phyloP scores from a whole-genome alignment of 306 rosid genomes.

The Cucurbita moschata region DNA sequence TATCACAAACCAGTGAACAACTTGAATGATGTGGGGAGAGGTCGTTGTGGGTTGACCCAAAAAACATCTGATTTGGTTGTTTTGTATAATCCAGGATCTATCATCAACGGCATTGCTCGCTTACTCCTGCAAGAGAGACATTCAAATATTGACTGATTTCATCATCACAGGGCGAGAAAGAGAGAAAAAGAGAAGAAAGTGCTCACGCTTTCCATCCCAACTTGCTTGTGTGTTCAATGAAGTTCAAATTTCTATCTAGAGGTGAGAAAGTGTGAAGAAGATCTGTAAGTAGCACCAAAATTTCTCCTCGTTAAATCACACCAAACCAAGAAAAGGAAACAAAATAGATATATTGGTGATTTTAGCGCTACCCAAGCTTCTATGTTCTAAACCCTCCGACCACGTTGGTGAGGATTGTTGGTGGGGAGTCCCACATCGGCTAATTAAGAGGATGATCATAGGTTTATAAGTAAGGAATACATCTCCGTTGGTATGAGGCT shows the following conservation, averaged over 20 bases:
- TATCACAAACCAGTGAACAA: constrained; percentile 70
- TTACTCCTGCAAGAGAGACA: constrained; percentile 38
- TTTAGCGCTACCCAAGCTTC: neutral
- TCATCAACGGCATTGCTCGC: constrained; percentile 75
- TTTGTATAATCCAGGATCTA: constrained; percentile 80
- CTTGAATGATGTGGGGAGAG: constrained; percentile 64
- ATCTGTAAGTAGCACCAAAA: constrained; percentile 35
- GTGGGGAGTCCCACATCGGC: no score
- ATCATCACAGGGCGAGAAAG: neutral
- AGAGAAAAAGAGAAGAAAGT: constrained; percentile 3
- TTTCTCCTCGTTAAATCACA: neutral
- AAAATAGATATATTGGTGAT: neutral
- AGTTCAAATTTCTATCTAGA: constrained; percentile 51
- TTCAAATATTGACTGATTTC: neutral
- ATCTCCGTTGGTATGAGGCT: no score
- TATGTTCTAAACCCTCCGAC: neutral
- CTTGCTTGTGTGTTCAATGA: constrained; percentile 85
- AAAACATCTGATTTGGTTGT: constrained; percentile 55
- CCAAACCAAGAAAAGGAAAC: neutral
- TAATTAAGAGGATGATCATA: no score
- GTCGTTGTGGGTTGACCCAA: constrained; percentile 55
- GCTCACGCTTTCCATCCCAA: constrained; percentile 87
- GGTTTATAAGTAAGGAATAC: no score
- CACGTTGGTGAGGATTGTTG: neutral
- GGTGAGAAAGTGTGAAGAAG: constrained; percentile 46